These are phyloP conservation scores for Hymenoscyphus fructigenus DNA, from an alignment of 2,329 filamentous ascomycete genomes.

Conservation along the genomic window DNA sequence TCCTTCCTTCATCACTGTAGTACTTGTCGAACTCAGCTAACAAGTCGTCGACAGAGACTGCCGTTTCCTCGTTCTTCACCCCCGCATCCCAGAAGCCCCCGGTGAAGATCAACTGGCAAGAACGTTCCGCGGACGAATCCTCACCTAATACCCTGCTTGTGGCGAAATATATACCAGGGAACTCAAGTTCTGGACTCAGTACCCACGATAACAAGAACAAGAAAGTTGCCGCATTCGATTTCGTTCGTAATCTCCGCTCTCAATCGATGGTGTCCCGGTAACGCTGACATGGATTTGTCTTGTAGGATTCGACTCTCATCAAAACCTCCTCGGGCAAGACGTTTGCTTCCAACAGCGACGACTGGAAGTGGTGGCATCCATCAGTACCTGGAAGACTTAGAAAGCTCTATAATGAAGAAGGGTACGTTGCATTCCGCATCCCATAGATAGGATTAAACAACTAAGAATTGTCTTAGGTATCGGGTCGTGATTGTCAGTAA, in stretches of 20 bases:
- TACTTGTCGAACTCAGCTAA: slow-evolving; percentile 1
- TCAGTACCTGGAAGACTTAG: slow-evolving; percentile 67
- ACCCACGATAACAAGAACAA: slow-evolving; percentile 39
- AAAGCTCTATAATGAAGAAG: slow-evolving; percentile 65
- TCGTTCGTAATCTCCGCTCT: slow-evolving; percentile 43
- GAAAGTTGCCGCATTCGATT: slow-evolving; percentile 72
- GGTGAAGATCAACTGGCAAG: slow-evolving; percentile 69
- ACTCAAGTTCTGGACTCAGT: slow-evolving; percentile 22
- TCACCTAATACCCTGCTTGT: slow-evolving; percentile 64
- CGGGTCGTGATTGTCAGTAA: slow-evolving; percentile 81
- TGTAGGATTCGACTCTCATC: slow-evolving; percentile 84
- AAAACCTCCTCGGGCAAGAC: slow-evolving; percentile 76
- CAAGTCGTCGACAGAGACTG: slow-evolving; percentile 51
- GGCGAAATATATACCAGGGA: slow-evolving; percentile 62
- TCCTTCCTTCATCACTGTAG: not conserved
- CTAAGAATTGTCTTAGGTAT: slow-evolving; percentile 52
- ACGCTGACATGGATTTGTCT: slow-evolving; percentile 7
- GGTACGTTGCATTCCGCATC: slow-evolving; percentile 44
- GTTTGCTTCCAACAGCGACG: slow-evolving; percentile 66
- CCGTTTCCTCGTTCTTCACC: slow-evolving; percentile 84
- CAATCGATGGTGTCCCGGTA: not conserved
- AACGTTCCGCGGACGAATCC: slow-evolving; percentile 55
- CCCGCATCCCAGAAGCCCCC: slow-evolving; percentile 82
- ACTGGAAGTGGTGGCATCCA: slow-evolving; percentile 94
- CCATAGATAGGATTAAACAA: not conserved